Percentiles rank a stretch among this genome's conserved stretches.
Evolutionary conservation across 1,139 yeast species (phyloP).

Genomic region (Hanseniaspora uvarum): DNA sequence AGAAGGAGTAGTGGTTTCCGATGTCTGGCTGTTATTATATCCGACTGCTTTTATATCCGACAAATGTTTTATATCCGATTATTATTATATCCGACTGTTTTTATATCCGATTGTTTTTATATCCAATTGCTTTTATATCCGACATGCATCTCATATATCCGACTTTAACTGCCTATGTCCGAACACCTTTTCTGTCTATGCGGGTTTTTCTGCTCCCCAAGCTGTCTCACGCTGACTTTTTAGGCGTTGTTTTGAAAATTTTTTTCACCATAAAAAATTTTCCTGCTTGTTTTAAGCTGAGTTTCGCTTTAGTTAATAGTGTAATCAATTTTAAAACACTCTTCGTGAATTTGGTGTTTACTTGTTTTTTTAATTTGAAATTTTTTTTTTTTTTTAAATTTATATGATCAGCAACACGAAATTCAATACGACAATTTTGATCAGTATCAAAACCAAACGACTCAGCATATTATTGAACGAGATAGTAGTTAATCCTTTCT

Average conservation of each 20-base stretch:
- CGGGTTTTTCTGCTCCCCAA: too few relatives aligned
- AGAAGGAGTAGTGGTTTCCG: not conserved
- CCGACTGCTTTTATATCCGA: not conserved
- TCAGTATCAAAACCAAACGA: not conserved
- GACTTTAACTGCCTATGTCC: too few relatives aligned
- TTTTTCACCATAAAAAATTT: too few relatives aligned
- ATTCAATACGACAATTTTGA: not conserved
- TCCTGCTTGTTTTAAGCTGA: not conserved
- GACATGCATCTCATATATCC: not conserved
- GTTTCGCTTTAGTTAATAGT: not conserved
- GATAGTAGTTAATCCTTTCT: not conserved
- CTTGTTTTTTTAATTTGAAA: not conserved
- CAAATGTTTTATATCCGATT: not conserved
- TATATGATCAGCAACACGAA: not conserved
- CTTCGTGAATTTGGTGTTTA: not conserved
- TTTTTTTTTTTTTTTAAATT: not conserved
- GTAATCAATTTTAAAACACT: too few relatives aligned
- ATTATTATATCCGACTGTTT: too few relatives aligned
- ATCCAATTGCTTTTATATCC: not conserved
- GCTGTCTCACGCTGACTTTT: too few relatives aligned
- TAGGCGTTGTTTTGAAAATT: not conserved
- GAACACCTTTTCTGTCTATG: too few relatives aligned
- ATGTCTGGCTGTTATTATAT: too few relatives aligned
- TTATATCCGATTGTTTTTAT: too few relatives aligned
- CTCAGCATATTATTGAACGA: not conserved